A percentile compares a stretch with the other conserved stretches of the same genome.
These are phyloP conservation scores for Penicillium flavigenum DNA, from an alignment of 495 filamentous ascomycete genomes.

Conservation along the genomic window DNA sequence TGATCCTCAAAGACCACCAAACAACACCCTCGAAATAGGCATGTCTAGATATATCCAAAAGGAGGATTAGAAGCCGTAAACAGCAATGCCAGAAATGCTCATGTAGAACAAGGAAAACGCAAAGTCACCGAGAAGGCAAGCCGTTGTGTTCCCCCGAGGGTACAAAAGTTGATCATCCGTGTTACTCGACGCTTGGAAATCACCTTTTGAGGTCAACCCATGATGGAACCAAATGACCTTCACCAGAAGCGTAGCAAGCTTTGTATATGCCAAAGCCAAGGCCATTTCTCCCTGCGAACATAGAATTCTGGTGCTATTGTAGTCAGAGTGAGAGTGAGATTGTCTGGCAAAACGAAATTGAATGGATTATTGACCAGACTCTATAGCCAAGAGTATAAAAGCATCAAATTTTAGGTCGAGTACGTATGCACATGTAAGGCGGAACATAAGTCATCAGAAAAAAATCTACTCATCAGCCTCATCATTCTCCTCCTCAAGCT, in stretches of 20 bases:
- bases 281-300: background rate
- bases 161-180: background rate
- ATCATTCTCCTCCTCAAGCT: constrained; percentile 33
- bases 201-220: background rate
- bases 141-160: background rate
- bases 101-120: background rate
- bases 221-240: background rate
- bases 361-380: constrained; percentile 2
- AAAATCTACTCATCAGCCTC: constrained; percentile 38
- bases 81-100: background rate
- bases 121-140: background rate
- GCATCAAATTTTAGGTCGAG: constrained; percentile 17
- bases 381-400: constrained; percentile 16
- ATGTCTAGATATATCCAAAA: background rate
- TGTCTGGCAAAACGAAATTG: background rate
- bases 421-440: constrained; percentile 17
- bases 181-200: background rate
- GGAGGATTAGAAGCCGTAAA: background rate
- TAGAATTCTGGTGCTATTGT: background rate
- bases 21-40: background rate
- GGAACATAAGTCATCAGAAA: constrained; percentile 20
- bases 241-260: background rate
- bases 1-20: background rate
- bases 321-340: background rate
- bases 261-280: background rate